Evolutionary conservation across 768 basidiomycete species (phyloP).

Genomic region (Lactarius sanguifluus): DNA sequence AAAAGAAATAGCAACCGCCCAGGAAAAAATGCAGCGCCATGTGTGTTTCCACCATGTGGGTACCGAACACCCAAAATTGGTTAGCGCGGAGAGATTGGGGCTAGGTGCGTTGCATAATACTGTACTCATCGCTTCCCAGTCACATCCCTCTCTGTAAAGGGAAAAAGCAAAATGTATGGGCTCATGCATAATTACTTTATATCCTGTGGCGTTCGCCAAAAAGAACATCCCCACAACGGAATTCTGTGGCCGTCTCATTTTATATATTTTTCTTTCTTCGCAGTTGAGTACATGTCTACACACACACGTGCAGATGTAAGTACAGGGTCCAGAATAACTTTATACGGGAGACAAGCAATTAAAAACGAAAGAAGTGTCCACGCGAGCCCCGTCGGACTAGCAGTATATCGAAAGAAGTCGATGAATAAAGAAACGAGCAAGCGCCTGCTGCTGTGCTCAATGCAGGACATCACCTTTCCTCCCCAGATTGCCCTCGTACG

Average conservation of each 20-base stretch:
- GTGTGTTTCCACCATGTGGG: slow-evolving; percentile 23
- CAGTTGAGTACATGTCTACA: slow-evolving; percentile 25
- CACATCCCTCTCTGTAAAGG: background rate
- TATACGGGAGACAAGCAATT: slow-evolving; percentile 6
- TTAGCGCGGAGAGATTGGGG: slow-evolving; percentile 13
- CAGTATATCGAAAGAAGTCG: slow-evolving; percentile 21
- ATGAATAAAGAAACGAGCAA: slow-evolving; percentile 5
- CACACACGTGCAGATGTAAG: slow-evolving; percentile 19
- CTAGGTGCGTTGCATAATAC: background rate
- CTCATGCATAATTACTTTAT: background rate
- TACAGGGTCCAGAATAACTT: slow-evolving; percentile 22
- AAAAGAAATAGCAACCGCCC: background rate
- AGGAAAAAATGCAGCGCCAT: slow-evolving; percentile 1
- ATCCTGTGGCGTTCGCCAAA: slow-evolving; percentile 15
- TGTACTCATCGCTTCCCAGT: slow-evolving; percentile 2
- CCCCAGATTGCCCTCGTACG: slow-evolving; percentile 13
- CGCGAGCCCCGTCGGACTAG: slow-evolving; percentile 13
- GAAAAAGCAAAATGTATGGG: background rate
- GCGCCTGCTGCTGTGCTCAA: slow-evolving; percentile 13
- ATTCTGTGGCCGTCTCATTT: slow-evolving; percentile 11
- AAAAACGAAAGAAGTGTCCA: slow-evolving; percentile 9
- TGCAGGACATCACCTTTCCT: slow-evolving; percentile 17
- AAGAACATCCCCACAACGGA: slow-evolving; percentile 9
- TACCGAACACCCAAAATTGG: slow-evolving; percentile 18
- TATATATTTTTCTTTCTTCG: background rate